Evolutionary conservation across 2,329 filamentous ascomycete genomes (phyloP), one percentile per base, ranked within the genome.

Genomic region (Penicillium freii): DNA sequence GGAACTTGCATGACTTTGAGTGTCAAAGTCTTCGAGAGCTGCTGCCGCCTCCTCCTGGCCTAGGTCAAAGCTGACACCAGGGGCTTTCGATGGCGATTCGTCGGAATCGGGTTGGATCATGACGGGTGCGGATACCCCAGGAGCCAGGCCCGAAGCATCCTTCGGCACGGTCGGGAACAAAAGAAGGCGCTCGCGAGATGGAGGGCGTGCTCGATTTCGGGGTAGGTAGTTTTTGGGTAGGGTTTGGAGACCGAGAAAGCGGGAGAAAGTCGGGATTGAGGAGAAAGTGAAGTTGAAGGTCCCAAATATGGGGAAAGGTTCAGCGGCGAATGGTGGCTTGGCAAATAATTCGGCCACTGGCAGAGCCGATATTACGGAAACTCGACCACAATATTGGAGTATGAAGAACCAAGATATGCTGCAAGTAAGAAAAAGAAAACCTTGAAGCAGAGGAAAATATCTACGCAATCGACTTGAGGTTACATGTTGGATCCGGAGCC

Each of bases 71-170:
- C 65, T 52, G 50, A 52, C 57, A 49, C 59, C 62, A 57, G 66
- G 65, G 66, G 65, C 60, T 50, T 64, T 68, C 62, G 69, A 57
- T 53, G 68, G 66, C 57, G 66, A 69, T 38, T 70, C 67, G 58
- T 68, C 68, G 62, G 70, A 69, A 53, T 73, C 69, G 63, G 69
- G 65, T 65, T 68, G 68, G 60, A 70, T 75, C 71, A 75, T 73
- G 69, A 72, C 65, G 72, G 72, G 71, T 66, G 67, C 67, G 62
- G 71, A 62, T 73, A 72, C 71, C 69, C 69, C 67, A 69, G 62
- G 60, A 64, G 58, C 64, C 61, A 69, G 56, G 55, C 61, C 57
- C 55, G 66, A 68, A 63, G 70, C 73, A 75, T 75, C 62, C 60
- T 75, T 73, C 59, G 62, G 59, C 42, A 60, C 51, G 45, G 60